Base-by-base conservation (phyloP, 1,284 basidiomycete species). In the Malassezia slooffiae region DNA sequence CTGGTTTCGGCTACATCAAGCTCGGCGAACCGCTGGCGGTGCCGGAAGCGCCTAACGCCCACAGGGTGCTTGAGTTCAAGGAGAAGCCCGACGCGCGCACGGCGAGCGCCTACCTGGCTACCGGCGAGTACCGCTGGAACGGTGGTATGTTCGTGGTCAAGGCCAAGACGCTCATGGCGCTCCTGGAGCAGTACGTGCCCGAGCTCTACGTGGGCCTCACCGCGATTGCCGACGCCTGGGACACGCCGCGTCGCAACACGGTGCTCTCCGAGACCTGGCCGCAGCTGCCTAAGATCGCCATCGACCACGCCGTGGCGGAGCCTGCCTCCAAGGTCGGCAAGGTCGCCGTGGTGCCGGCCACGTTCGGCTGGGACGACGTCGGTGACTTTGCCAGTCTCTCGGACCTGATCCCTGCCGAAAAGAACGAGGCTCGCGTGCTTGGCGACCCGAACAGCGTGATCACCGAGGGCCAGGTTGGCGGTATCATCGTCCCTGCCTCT, bases 61-160 rank as follows among this genome's bases (percentile, higher is more conserved):
- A 63, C 22, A 38, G 53, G 7, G 67, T 69, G 13, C 57, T 58
- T 22, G 64, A 69, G 42, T 69, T 69, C 57, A 67, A 67, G 56
- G 67, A 69, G 42, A 69, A 69, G 55, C 67, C 67, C n/a, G 67
- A 69, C 36, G 67, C 67, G 1, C 39, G 60, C 11, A 69, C 67
- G 2, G 67, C 67, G 3, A 49, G 57, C 13, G 62, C 62, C 11
- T 69, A 69, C 49, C 52, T 69, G 12, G 42, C 41, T 21, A 69
- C 67, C 2, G 67, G 67, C 43, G 55, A 69, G 39, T 69, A 69
- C 52, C 41, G 67, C 28, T 69, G 67, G 67, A 69, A 69, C 41
- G 67, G 64, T 31, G 67, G 67, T 50, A 69, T 69, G 67, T 69
- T 69, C 28, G 67, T 69, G 15, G 67, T 69, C 40, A 56, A 66